Evolutionary conservation across 352 stramenopile species (phyloP).

Genomic region (Phytopythium delawarense): DNA sequence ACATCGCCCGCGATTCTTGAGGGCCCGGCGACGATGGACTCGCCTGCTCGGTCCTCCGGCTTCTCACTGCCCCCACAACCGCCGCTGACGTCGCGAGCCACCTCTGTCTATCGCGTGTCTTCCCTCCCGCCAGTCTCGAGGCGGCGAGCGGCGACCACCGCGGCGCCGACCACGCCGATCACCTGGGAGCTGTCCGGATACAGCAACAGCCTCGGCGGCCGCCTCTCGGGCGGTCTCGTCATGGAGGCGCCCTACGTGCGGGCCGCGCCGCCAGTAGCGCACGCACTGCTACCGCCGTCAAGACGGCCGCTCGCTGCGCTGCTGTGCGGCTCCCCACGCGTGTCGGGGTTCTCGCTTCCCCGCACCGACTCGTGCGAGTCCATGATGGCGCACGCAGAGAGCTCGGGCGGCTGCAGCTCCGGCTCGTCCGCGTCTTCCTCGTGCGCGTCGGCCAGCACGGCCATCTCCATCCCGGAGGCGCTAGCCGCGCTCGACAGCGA

Average conservation of each 20-base stretch:
- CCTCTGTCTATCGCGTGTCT: background rate
- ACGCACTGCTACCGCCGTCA: conserved; percentile 15
- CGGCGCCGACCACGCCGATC: background rate
- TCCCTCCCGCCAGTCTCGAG: conserved; percentile 13
- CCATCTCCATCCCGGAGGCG: conserved; percentile 6
- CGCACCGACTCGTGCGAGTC: conserved; percentile 25
- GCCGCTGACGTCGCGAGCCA: background rate
- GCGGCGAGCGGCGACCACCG: conserved; percentile 2
- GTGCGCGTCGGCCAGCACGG: background rate
- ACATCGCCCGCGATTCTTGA: conserved; percentile 20
- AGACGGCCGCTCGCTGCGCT: conserved; percentile 31
- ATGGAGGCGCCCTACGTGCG: conserved; percentile 30
- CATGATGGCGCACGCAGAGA: conserved; percentile 9
- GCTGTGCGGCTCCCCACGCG: conserved; percentile 16
- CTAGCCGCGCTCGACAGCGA: conserved; percentile 7
- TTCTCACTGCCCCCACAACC: conserved; percentile 5
- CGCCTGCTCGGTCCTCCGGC: conserved; percentile 10
- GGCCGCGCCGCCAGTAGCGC: conserved; percentile 11
- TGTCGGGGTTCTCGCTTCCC: conserved; percentile 16
- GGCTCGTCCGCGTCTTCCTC: conserved; percentile 5
- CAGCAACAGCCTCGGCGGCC: conserved; percentile 20
- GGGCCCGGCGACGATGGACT: conserved; percentile 12
- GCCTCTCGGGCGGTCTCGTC: conserved; percentile 36
- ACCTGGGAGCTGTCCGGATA: background rate
- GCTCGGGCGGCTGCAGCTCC: background rate